Evolutionary conservation across 2,329 filamentous ascomycete genomes (phyloP).

Genomic region (Apiospora kogelbergensis): DNA sequence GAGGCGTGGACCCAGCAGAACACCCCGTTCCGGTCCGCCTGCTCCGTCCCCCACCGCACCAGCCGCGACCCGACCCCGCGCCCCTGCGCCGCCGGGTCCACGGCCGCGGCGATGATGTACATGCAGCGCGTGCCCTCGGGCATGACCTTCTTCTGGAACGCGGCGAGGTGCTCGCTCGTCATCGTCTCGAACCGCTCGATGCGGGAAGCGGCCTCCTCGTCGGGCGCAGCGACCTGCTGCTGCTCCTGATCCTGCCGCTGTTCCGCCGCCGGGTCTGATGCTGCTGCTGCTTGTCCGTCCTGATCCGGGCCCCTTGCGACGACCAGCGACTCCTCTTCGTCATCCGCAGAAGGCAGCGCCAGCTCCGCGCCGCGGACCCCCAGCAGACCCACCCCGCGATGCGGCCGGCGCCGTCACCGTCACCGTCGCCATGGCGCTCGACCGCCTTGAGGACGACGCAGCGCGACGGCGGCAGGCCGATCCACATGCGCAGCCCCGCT

Average conservation of each 20-base stretch:
- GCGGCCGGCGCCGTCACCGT: conserved; percentile 11
- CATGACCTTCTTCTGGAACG: conserved; percentile 28
- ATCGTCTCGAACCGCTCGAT: conserved; percentile 30
- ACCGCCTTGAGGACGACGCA: conserved; percentile 33
- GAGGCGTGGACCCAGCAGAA: conserved; percentile 38
- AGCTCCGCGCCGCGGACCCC: conserved; percentile 29
- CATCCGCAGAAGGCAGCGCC: neutral
- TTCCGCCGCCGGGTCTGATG: neutral
- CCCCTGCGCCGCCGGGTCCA: conserved; percentile 31
- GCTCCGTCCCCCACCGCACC: conserved; percentile 32
- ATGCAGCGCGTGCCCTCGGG: conserved; percentile 27
- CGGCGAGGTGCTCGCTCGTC: conserved; percentile 30
- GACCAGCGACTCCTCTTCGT: conserved; percentile 16
- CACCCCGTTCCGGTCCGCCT: conserved; percentile 27
- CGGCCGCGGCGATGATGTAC: conserved; percentile 35
- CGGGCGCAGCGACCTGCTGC: accelerated
- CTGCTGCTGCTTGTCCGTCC: neutral
- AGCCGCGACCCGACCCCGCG: conserved; percentile 34
- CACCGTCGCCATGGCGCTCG: conserved; percentile 24
- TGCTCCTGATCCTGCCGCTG: neutral
- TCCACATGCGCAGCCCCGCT: conserved; percentile 21
- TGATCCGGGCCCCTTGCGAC: neutral
- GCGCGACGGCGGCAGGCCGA: conserved; percentile 23
- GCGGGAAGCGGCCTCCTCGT: neutral
- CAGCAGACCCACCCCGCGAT: conserved; percentile 36